phyloP scores from a whole-genome alignment of 768 basidiomycete genomes.

The Rhizopogon salebrosus region DNA sequence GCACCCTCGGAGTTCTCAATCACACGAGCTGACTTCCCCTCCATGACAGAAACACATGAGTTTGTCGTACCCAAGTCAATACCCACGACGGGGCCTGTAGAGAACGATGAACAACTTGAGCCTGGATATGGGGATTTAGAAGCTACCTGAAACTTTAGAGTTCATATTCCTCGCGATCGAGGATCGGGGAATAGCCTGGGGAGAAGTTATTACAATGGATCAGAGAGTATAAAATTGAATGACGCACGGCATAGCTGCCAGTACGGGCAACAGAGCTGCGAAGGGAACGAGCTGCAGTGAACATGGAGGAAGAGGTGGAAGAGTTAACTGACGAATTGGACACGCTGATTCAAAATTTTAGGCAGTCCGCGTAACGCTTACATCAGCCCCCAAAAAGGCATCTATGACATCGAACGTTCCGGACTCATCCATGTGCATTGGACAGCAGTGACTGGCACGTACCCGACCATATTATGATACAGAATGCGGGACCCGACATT shows the following conservation, averaged over 20 bases:
- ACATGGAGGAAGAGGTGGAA: conserved; percentile 57
- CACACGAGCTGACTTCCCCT: conserved; percentile 90
- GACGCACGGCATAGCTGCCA: conserved; percentile 58
- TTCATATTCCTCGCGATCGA: conserved; percentile 91
- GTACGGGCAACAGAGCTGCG: conserved; percentile 55
- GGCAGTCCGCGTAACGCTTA: conserved; percentile 22
- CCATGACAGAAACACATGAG: conserved; percentile 92
- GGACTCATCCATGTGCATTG: conserved; percentile 4
- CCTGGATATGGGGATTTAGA: not conserved
- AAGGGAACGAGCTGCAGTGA: conserved; percentile 61
- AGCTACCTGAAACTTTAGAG: conserved; percentile 83
- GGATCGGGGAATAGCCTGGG: conserved; percentile 61
- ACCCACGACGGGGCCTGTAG: conserved; percentile 80
- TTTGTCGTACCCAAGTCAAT: conserved; percentile 96
- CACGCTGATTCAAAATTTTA: conserved; percentile 43
- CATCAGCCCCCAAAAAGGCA: not conserved
- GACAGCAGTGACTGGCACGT: too few species aligned
- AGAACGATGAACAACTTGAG: not conserved
- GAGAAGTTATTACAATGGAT: conserved; percentile 7
- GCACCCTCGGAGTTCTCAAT: conserved; percentile 98
- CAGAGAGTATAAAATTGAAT: not conserved
- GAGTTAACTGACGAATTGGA: conserved; percentile 23
- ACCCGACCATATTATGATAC: too few species aligned
- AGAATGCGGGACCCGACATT: conserved; percentile 1
- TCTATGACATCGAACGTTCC: conserved; percentile 11